Evolutionary conservation across 2,329 filamentous ascomycete species (phyloP), one percentile per base, ranked within the genome.

Genomic region (Chaetoscypha palmicola): DNA sequence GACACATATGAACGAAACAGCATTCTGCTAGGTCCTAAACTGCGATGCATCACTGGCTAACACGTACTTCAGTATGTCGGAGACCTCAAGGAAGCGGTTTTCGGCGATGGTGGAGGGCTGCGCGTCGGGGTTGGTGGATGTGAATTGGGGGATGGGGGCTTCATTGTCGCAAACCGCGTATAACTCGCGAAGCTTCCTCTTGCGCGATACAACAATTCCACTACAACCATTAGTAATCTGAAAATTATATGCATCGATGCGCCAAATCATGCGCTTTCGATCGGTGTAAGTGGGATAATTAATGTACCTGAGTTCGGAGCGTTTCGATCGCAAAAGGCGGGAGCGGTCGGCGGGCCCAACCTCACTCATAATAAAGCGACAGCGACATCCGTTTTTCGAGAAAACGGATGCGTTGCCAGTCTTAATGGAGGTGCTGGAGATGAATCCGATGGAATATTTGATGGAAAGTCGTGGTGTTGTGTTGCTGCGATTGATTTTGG

Each of bases 111-210:
- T 71, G 61, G 67, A 63, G 47, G 72, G 67, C 46, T 69, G 71
- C 69, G 72, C 72, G 71, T 80, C 76, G 54, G 68, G 66, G 54
- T 74, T 72, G 58, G 70, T 69, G 62, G 77, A 71, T 64, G 71
- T 69, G 65, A 72, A 68, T 62, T 76, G 73, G 58, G 77, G 76
- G 58, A 81, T 62, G 52, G 69, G 70, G 64, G 70, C 68, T 66
- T 79, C 72, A 61, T 73, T 68, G 66, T 81, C 79, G 65, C 83
- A 84, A 72, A 86, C 82, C 74, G 86, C 75, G 72, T 85, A 94
- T 59, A 95, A 77, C 71, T 92, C 85, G 65, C 83, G 83, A 64
- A 95, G 76, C 74, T 94, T 94, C 67, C 87, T 82, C 78, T 94
- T 92, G 68, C 86, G 84, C 74, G 85, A 87, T 68, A 75, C 76